Percentiles rank a stretch among this genome's conserved stretches.
These are phyloP conservation scores for Eimeria tenella DNA, from an alignment of 169 alveolate genomes.

Conservation along the genomic window DNA sequence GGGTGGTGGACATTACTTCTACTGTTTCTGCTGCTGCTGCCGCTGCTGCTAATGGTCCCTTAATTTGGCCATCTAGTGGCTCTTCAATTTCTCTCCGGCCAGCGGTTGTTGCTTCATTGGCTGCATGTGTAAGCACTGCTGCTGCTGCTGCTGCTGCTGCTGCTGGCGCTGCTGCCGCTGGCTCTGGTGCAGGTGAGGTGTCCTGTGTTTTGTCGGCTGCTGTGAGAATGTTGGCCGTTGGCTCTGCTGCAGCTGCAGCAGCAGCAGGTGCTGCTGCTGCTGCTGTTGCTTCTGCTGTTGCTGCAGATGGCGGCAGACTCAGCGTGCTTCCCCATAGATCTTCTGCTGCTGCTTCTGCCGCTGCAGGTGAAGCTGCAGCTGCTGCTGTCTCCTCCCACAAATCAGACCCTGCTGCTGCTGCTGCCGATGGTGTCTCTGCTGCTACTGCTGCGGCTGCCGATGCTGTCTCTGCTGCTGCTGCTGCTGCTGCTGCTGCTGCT, in stretches of 20 bases:
- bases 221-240: too few species aligned
- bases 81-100: not conserved
- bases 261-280: too few species aligned
- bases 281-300: too few species aligned
- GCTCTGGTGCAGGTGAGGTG: not conserved
- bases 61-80: not conserved
- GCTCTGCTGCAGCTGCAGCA: too few species aligned
- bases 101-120: not conserved
- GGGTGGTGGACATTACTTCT: not conserved
- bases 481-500: not conserved
- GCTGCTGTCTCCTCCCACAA: conserved; percentile 9
- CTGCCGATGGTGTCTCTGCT: not conserved
- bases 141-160: conserved; percentile 7
- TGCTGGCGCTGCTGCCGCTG: conserved; percentile 18
- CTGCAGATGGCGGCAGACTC: too few species aligned
- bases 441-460: not conserved
- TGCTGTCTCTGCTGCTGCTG: not conserved
- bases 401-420: not conserved
- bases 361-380: not conserved
- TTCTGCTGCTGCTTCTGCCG: conserved; percentile 1
- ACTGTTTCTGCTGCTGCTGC: conserved; percentile 8
- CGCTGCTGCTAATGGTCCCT: not conserved
- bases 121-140: not conserved
- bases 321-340: not conserved
- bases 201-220: not conserved